Evolutionary conservation across 306 rosid genomes (phyloP).

Genomic region (Morella rubra): DNA sequence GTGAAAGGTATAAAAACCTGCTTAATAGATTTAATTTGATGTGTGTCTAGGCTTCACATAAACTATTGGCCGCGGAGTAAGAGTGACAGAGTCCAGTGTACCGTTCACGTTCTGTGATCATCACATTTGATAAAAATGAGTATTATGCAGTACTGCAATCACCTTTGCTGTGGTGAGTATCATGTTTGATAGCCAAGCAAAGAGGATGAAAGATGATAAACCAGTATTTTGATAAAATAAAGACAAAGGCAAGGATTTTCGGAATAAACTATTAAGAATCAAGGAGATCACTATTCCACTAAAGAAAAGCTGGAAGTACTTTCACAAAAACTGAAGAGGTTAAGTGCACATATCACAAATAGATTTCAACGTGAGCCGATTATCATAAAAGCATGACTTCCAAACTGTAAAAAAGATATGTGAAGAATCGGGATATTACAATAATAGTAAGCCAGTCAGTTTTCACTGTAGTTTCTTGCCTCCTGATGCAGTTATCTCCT

Average conservation of each 20-base stretch:
- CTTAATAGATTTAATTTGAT: neutral
- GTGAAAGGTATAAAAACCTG: neutral
- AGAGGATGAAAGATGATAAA: neutral
- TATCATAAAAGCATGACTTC: neutral
- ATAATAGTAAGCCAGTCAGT: conserved; percentile 92
- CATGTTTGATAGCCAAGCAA: neutral
- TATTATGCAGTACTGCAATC: conserved; percentile 21
- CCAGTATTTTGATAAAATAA: neutral
- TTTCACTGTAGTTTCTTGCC: conserved; percentile 42
- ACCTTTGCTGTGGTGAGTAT: neutral
- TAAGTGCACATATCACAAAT: neutral
- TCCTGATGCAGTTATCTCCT: conserved; percentile 65
- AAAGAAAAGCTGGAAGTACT: neutral
- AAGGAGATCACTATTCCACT: neutral
- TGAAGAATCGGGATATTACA: conserved; percentile 43
- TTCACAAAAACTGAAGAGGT: neutral
- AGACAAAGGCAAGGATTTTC: neutral
- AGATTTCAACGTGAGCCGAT: neutral
- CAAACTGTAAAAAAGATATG: neutral
- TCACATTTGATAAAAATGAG: neutral
- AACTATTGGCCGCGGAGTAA: neutral
- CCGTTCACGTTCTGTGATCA: conserved; percentile 20
- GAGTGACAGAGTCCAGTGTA: neutral
- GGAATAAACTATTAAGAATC: neutral
- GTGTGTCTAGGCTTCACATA: neutral